A percentile compares a stretch with the other conserved stretches of the same genome.
Evolutionary conservation across 495 filamentous ascomycete species (phyloP).

Genomic region (Lineolata rhizophorae): DNA sequence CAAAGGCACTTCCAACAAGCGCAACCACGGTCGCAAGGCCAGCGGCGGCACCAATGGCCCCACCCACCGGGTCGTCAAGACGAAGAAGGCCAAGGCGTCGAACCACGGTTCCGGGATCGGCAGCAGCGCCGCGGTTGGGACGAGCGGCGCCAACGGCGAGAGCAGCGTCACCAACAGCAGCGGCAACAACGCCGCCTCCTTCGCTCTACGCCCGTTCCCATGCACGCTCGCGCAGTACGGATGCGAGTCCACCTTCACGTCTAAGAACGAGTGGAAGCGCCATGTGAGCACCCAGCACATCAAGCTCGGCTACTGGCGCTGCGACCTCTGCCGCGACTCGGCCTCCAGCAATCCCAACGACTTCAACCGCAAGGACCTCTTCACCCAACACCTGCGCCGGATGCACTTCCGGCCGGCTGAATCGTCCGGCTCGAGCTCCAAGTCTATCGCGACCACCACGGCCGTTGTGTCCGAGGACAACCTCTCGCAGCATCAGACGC

Average conservation of each 20-base stretch:
- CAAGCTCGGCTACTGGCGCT: slow-evolving; percentile 57
- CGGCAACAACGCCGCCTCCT: slow-evolving; percentile 5
- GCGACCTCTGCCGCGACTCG: slow-evolving; percentile 35
- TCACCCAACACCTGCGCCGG: slow-evolving; percentile 79
- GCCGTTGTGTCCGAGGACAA: slow-evolving; percentile 11
- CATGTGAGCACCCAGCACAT: slow-evolving; percentile 72
- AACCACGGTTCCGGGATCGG: not conserved
- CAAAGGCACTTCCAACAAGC: slow-evolving; percentile 3
- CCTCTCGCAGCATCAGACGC: slow-evolving; percentile 24
- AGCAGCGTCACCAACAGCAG: not conserved
- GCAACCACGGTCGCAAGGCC: slow-evolving; percentile 2
- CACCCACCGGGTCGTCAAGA: not conserved
- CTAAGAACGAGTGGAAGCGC: slow-evolving; percentile 95
- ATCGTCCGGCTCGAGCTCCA: too few relatives aligned
- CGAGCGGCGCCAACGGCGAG: not conserved
- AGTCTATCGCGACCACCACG: not conserved
- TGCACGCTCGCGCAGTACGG: slow-evolving; percentile 70
- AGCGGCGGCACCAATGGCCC: slow-evolving; percentile 1
- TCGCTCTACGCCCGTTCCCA: slow-evolving; percentile 45
- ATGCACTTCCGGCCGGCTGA: too few relatives aligned
- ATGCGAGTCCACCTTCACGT: slow-evolving; percentile 68
- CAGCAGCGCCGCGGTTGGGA: not conserved
- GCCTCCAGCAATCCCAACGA: slow-evolving; percentile 30
- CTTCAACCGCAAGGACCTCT: slow-evolving; percentile 87
- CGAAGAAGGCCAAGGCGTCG: not conserved